These are phyloP conservation scores for Lactifluus piperatus DNA, from an alignment of 768 basidiomycete genomes.

Conservation along the genomic window DNA sequence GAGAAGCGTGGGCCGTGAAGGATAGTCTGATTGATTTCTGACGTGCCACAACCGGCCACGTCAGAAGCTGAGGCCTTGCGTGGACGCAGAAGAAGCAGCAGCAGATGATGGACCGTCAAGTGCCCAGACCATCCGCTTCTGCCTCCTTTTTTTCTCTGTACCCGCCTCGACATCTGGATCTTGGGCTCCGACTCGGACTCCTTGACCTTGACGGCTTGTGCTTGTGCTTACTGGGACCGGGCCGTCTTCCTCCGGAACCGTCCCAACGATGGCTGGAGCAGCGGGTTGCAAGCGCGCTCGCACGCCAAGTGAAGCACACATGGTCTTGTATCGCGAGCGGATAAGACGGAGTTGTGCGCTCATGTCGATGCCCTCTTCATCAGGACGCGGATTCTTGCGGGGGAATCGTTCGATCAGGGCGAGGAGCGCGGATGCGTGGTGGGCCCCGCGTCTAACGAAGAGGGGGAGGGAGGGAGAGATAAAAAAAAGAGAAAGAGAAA, in stretches of 20 bases:
- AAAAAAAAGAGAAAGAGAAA: not conserved
- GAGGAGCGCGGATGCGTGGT: slow-evolving; percentile 63
- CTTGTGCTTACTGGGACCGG: not conserved
- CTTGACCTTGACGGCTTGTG: too few relatives aligned
- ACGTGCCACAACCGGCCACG: slow-evolving; percentile 13
- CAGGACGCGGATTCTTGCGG: slow-evolving; percentile 55
- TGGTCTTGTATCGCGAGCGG: slow-evolving; percentile 75
- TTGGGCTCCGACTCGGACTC: too few relatives aligned
- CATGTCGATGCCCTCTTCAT: slow-evolving; percentile 54
- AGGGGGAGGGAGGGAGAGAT: not conserved
- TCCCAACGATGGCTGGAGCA: not conserved
- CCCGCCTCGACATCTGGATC: not conserved
- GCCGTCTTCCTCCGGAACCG: not conserved
- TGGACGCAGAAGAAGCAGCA: slow-evolving; percentile 1
- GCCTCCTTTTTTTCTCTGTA: slow-evolving; percentile 1
- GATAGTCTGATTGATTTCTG: too few relatives aligned
- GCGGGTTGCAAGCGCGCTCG: slow-evolving; percentile 35
- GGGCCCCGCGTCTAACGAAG: slow-evolving; percentile 41
- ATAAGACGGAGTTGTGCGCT: slow-evolving; percentile 73
- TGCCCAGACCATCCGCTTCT: slow-evolving; percentile 11
- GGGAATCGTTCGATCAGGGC: slow-evolving; percentile 72
- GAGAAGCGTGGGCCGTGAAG: not conserved
- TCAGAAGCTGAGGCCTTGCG: slow-evolving; percentile 19
- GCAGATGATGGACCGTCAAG: slow-evolving; percentile 1
- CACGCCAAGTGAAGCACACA: slow-evolving; percentile 77